phyloP scores from a whole-genome alignment of 2,329 filamentous ascomycete species.

The Pseudohalonectria lignicola region DNA sequence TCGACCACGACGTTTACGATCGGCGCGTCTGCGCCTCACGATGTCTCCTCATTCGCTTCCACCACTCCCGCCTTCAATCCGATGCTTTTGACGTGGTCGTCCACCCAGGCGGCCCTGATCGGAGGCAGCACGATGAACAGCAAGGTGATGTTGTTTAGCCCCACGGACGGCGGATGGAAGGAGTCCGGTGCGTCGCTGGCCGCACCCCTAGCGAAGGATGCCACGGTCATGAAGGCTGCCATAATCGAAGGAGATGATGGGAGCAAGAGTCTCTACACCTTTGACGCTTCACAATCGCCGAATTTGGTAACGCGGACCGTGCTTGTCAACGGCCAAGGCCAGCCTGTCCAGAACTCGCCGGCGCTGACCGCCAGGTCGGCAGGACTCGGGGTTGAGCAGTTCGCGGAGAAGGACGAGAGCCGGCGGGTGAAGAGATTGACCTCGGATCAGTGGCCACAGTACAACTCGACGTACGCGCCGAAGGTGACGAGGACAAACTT shows the following conservation, averaged over 20 bases:
- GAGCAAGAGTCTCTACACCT: constrained; percentile 69
- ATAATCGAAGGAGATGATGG: constrained; percentile 63
- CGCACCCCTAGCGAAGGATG: constrained; percentile 46
- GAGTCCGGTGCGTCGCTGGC: constrained; percentile 55
- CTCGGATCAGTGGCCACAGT: constrained; percentile 59
- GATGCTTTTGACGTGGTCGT: constrained; percentile 64
- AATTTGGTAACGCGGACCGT: constrained; percentile 64
- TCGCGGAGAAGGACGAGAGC: constrained; percentile 5
- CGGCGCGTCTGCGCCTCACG: constrained; percentile 52
- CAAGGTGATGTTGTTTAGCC: constrained; percentile 62
- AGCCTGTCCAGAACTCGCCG: constrained; percentile 32
- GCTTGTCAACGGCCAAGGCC: constrained; percentile 51
- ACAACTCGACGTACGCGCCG: constrained; percentile 67
- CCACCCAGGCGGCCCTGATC: constrained; percentile 59
- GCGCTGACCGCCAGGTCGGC: constrained; percentile 28
- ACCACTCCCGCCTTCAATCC: constrained; percentile 55
- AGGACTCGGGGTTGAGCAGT: constrained; percentile 19
- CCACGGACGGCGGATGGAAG: constrained; percentile 50
- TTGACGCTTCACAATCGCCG: constrained; percentile 63
- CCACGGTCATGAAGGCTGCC: constrained; percentile 44
- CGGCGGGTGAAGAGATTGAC: constrained; percentile 35
- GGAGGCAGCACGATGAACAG: constrained; percentile 59
- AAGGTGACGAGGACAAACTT: constrained; percentile 53
- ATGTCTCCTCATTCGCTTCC: constrained; percentile 42
- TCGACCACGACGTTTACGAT: constrained; percentile 72